Conservation (phyloP, 768 basidiomycete genomes). For the Leccinum longicurvipes region DNA sequence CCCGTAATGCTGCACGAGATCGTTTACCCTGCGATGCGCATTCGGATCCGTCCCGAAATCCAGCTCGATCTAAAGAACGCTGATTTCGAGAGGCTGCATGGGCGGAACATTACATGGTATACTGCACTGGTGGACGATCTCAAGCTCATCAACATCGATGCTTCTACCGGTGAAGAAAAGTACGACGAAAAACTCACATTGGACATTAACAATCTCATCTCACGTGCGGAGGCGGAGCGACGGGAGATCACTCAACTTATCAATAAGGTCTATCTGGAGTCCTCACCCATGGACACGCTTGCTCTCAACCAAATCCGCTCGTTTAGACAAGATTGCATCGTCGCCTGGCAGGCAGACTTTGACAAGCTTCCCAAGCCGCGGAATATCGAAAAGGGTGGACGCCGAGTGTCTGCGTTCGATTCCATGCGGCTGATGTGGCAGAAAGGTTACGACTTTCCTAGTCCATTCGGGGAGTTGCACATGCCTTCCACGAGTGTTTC, state of each 20-base stretch:
- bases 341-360: conserved; percentile 96
- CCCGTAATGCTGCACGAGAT: conserved; percentile 80
- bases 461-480: conserved; percentile 51
- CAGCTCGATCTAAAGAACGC: conserved; percentile 87
- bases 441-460: conserved; percentile 51
- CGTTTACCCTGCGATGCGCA: conserved; percentile 82
- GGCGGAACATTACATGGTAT: conserved; percentile 73
- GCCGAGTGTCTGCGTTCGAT: conserved; percentile 60
- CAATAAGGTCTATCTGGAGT: conserved; percentile 77
- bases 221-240: conserved; percentile 70
- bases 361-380: conserved; percentile 78
- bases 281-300: conserved; percentile 78
- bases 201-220: conserved; percentile 65
- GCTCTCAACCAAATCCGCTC: conserved; percentile 84
- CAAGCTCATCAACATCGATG: conserved; percentile 72
- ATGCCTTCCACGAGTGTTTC: conserved; percentile 65
- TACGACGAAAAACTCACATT: conserved; percentile 58
- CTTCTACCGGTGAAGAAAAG: conserved; percentile 75
- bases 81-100: conserved; percentile 79
- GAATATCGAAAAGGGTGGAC: conserved; percentile 48
- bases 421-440: conserved; percentile 75
- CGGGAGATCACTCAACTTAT: conserved; percentile 71
- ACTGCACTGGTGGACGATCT: conserved; percentile 71
- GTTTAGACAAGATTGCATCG: conserved; percentile 87
- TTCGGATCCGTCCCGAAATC: conserved; percentile 82